phyloP scores from a whole-genome alignment of 2,329 filamentous ascomycete genomes.

The Arthrobotrys sphaeroides region DNA sequence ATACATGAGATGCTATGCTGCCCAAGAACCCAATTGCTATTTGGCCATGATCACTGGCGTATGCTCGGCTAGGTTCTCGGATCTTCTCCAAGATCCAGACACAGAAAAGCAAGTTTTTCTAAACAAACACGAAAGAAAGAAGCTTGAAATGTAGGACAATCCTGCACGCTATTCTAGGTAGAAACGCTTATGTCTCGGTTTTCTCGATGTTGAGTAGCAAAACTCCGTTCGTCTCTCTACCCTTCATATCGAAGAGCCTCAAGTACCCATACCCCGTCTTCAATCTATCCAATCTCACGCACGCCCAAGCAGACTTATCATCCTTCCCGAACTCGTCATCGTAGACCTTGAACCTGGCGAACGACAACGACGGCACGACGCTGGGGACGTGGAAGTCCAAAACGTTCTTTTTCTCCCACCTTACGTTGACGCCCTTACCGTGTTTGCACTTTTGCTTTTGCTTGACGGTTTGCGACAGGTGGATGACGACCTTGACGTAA shows the following conservation, averaged over 20 bases:
- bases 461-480: conserved; percentile 66
- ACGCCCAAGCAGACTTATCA: conserved; percentile 85
- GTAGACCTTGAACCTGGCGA: conserved; percentile 80
- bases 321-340: conserved; percentile 85
- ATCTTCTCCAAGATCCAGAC: too few relatives aligned
- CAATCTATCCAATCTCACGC: conserved; percentile 83
- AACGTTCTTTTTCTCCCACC: conserved; percentile 59
- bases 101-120: too few relatives aligned
- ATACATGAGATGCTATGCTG: background rate
- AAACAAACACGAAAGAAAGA: too few relatives aligned
- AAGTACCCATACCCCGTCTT: conserved; percentile 80
- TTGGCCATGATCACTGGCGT: too few relatives aligned
- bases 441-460: conserved; percentile 64
- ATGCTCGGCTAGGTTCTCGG: too few relatives aligned
- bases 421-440: conserved; percentile 55
- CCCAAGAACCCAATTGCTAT: background rate
- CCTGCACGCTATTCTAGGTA: background rate
- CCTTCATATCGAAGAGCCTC: conserved; percentile 75
- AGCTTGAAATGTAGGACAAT: too few relatives aligned
- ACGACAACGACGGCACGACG: conserved; percentile 64
- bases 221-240: conserved; percentile 72
- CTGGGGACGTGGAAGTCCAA: conserved; percentile 63
- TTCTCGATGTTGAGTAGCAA: conserved; percentile 80
- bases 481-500: conserved; percentile 71
- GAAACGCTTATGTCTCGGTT: conserved; percentile 41